phyloP scores from a whole-genome alignment of 1,284 basidiomycete species.

The Ceratobasidium sp. region DNA sequence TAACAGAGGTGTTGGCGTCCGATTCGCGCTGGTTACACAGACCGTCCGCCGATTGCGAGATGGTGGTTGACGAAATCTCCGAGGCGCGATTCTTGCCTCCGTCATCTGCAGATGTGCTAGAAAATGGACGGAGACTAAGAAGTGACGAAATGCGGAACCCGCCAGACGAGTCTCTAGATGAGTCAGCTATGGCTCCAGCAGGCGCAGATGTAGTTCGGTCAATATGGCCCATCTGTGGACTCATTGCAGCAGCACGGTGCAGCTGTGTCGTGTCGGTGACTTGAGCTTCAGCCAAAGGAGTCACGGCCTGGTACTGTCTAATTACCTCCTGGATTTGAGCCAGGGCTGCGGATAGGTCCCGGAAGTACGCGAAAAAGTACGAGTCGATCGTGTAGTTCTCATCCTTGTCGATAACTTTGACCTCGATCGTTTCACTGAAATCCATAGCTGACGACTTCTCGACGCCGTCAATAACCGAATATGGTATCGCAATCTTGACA shows the following conservation, averaged over 20 bases:
- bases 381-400: constrained; percentile 81
- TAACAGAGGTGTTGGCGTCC: background rate
- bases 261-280: constrained; percentile 70
- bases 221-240: constrained; percentile 11
- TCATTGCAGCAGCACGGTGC: background rate
- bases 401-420: constrained; percentile 87
- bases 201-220: constrained; percentile 30
- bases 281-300: constrained; percentile 9
- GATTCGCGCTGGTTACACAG: background rate
- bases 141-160: constrained; percentile 34
- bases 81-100: background rate
- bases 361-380: constrained; percentile 94
- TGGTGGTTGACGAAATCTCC: background rate
- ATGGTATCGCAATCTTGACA: constrained; percentile 94
- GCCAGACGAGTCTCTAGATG: constrained; percentile 6
- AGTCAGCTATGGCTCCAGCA: background rate
- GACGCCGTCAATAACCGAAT: constrained; percentile 86
- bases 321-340: constrained; percentile 81
- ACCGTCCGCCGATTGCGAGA: background rate
- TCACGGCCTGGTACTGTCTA: background rate
- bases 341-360: constrained; percentile 75
- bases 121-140: constrained; percentile 30
- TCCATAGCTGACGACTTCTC: constrained; percentile 88
- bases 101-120: background rate
- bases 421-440: constrained; percentile 92